A percentile compares a stretch with the other conserved stretches of the same genome.
These are phyloP conservation scores for Rhodamnia argentea DNA, from an alignment of 345 rosid genomes.

Conservation along the genomic window DNA sequence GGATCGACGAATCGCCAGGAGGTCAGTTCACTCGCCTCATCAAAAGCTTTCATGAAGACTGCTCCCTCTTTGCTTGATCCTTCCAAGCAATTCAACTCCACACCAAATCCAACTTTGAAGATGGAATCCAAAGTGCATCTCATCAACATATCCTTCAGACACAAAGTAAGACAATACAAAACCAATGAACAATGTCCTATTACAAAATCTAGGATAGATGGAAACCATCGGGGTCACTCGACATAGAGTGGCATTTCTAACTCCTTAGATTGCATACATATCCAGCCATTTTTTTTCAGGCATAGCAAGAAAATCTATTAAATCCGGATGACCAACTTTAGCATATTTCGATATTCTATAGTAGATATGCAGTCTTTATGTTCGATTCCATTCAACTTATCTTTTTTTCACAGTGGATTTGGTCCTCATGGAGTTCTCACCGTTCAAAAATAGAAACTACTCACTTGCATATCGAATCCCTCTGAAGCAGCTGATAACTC, in stretches of 20 bases:
- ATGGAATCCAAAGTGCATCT: conserved; percentile 56
- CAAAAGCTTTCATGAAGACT: conserved; percentile 58
- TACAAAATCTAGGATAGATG: no score
- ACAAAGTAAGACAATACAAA: neutral
- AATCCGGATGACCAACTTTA: neutral
- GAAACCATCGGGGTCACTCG: no score
- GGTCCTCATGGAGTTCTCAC: neutral
- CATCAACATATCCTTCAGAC: conserved; percentile 52
- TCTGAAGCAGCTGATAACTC: conserved; percentile 12
- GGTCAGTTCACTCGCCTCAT: conserved; percentile 39
- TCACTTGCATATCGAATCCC: conserved; percentile 60
- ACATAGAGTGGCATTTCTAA: neutral
- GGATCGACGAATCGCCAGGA: conserved; percentile 52
- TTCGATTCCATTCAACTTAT: neutral
- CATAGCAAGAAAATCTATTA: neutral
- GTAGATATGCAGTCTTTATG: neutral
- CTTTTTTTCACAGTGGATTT: neutral
- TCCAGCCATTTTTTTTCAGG: neutral
- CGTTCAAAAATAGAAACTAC: neutral
- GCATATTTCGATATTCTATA: neutral
- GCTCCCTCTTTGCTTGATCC: conserved; percentile 40
- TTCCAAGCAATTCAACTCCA: conserved; percentile 43
- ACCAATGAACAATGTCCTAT: neutral
- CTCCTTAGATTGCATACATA: neutral
- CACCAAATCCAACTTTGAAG: conserved; percentile 80